A percentile compares a stretch with the other conserved stretches of the same genome.
phyloP scores from a whole-genome alignment of 2,329 filamentous ascomycete species.

The Chaetomium sp. region DNA sequence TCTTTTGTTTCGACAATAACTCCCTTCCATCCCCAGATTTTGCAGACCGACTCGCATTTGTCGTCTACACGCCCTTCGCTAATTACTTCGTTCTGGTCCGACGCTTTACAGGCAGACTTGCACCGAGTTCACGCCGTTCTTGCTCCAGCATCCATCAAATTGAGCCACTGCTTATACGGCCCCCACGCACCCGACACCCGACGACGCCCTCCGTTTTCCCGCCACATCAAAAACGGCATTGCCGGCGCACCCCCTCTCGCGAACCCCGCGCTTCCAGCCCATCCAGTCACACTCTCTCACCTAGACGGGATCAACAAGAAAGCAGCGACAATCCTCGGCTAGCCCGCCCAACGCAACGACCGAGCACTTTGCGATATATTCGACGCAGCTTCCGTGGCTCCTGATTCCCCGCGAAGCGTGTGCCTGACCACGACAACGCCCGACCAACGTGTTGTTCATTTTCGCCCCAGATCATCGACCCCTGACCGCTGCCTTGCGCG shows the following conservation, averaged over 20 bases:
- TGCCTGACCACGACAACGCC: neutral
- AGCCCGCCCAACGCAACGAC: neutral
- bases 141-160: neutral
- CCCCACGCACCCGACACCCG: neutral
- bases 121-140: too few species aligned
- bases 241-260: neutral
- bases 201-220: neutral
- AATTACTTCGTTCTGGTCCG: too few species aligned
- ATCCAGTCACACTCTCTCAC: neutral
- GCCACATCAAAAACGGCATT: neutral
- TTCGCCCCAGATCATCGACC: neutral
- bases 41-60: too few species aligned
- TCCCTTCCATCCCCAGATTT: too few species aligned
- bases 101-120: too few species aligned
- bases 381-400: neutral
- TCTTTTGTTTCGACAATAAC: too few species aligned
- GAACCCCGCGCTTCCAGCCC: neutral
- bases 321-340: neutral
- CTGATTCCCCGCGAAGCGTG: neutral
- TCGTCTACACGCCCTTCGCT: too few species aligned
- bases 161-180: neutral
- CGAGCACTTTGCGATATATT: neutral
- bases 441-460: neutral
- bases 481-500: constrained; percentile 4
- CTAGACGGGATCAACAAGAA: neutral